Conservation (phyloP, 2,329 filamentous ascomycete genomes). For the Colletotrichum karsti region DNA sequence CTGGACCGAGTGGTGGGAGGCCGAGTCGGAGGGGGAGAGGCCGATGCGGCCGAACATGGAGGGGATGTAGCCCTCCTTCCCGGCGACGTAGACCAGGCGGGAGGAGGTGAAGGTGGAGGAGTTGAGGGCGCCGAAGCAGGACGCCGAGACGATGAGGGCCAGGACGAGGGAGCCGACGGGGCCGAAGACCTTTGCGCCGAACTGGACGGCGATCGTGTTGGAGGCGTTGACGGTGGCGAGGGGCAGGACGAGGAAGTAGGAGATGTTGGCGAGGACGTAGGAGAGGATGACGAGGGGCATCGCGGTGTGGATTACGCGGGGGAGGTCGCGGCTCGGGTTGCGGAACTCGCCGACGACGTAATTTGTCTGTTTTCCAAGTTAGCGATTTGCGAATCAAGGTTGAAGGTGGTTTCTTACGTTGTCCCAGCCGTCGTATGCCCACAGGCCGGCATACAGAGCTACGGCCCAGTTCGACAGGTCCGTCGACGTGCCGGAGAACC, state of each 20-base stretch:
- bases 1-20: conserved; percentile 41
- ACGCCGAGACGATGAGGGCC: conserved; percentile 88
- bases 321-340: conserved; percentile 88
- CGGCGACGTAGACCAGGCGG: conserved; percentile 90
- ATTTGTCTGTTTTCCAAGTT: conserved; percentile 76
- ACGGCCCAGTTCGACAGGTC: conserved; percentile 91
- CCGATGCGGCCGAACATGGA: conserved; percentile 85
- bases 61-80: conserved; percentile 94
- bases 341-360: conserved; percentile 98
- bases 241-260: conserved; percentile 94
- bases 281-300: conserved; percentile 92
- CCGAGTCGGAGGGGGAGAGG: conserved; percentile 56
- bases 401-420: conserved; percentile 71
- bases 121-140: conserved; percentile 94
- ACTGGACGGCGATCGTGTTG: conserved; percentile 96
- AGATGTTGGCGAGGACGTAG: conserved; percentile 90
- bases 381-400: background rate
- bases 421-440: conserved; percentile 99
- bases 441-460: conserved; percentile 92
- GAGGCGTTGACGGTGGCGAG: conserved; percentile 80
- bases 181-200: conserved; percentile 90
- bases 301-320: conserved; percentile 93
- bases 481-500: conserved; percentile 87
- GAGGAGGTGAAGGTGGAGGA: conserved; percentile 93
- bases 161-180: conserved; percentile 82